These are phyloP conservation scores for Pyracantha coccinea DNA, from an alignment of 331 rosid species.

Conservation along the genomic window DNA sequence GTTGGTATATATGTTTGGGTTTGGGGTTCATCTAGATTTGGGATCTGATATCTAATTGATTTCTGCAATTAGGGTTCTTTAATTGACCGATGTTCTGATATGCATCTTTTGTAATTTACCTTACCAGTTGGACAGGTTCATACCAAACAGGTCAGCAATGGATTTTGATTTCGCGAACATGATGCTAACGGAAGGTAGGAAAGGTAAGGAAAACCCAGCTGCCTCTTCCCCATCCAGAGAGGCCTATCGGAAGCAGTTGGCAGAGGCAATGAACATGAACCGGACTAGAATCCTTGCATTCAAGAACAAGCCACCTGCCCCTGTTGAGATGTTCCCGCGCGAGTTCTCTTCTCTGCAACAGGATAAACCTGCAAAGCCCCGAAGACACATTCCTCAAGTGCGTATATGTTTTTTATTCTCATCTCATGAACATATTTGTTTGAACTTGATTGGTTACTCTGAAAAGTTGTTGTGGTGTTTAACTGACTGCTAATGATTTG, in stretches of 20 bases:
- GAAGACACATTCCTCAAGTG: slow-evolving; percentile 67
- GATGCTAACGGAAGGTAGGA: slow-evolving; percentile 50
- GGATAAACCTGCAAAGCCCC: slow-evolving; percentile 29
- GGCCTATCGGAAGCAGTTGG: slow-evolving; percentile 52
- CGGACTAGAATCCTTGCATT: slow-evolving; percentile 60
- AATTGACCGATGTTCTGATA: not conserved
- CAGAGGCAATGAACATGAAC: slow-evolving; percentile 60
- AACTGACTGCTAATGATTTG: slow-evolving; percentile 5
- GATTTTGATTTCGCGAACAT: slow-evolving; percentile 51
- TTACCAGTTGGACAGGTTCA: slow-evolving; percentile 70
- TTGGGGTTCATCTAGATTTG: too few species aligned
- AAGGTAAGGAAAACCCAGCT: slow-evolving; percentile 44
- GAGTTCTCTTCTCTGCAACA: slow-evolving; percentile 26
- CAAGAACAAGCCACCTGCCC: slow-evolving; percentile 65
- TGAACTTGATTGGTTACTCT: not conserved
- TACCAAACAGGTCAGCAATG: slow-evolving; percentile 67
- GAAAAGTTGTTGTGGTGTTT: not conserved
- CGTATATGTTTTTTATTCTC: not conserved
- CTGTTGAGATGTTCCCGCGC: slow-evolving; percentile 41
- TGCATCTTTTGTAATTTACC: not conserved
- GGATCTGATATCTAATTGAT: not conserved
- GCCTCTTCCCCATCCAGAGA: slow-evolving; percentile 46
- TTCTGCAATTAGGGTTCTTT: not conserved
- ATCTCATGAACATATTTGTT: not conserved
- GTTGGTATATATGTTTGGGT: not conserved